These are phyloP conservation scores for Thielaviopsis euricoi DNA, from an alignment of 2,329 filamentous ascomycete genomes.

Conservation along the genomic window DNA sequence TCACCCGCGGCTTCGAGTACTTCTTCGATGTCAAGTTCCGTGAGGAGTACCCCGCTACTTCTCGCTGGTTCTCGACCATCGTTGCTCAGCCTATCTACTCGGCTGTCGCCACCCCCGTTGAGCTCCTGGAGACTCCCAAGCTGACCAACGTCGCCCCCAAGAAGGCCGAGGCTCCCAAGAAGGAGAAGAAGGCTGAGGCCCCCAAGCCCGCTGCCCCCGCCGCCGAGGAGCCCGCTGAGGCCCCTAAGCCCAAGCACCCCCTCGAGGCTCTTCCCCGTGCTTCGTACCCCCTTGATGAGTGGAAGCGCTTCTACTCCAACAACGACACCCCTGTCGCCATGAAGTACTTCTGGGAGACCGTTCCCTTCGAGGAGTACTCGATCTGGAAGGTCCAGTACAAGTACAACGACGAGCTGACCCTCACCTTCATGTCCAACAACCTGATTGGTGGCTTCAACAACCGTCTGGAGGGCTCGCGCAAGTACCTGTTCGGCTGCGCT, in stretches of 20 bases:
- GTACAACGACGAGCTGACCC: slow-evolving; percentile 96
- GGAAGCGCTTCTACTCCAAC: slow-evolving; percentile 99
- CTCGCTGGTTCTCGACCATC: slow-evolving; percentile 91
- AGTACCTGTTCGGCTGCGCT: slow-evolving; percentile 86
- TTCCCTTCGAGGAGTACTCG: slow-evolving; percentile 88
- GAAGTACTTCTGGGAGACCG: slow-evolving; percentile 97
- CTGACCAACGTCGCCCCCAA: slow-evolving; percentile 54
- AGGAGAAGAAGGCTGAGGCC: slow-evolving; percentile 19
- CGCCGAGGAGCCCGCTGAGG: slow-evolving; percentile 30
- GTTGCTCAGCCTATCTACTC: slow-evolving; percentile 85
- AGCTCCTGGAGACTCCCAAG: slow-evolving; percentile 71
- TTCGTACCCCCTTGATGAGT: slow-evolving; percentile 78
- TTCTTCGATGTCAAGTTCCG: slow-evolving; percentile 91
- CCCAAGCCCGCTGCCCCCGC: slow-evolving; percentile 24
- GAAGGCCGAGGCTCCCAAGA: slow-evolving; percentile 58
- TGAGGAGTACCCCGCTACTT: slow-evolving; percentile 62
- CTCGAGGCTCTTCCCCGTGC: slow-evolving; percentile 69
- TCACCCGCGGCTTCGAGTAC: slow-evolving; percentile 78
- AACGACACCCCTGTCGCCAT: slow-evolving; percentile 70
- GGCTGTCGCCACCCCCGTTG: slow-evolving; percentile 56
- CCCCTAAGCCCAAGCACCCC: slow-evolving; percentile 93
- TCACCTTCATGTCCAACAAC: slow-evolving; percentile 99
- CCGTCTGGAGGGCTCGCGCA: slow-evolving; percentile 92
- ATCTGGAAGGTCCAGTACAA: slow-evolving; percentile 93
- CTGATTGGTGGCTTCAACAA: slow-evolving; percentile 95